Percentiles rank a stretch among this genome's conserved stretches.
Evolutionary conservation across 2,329 filamentous ascomycete genomes (phyloP).

Genomic region (Coniosporium tulheliwenetii): DNA sequence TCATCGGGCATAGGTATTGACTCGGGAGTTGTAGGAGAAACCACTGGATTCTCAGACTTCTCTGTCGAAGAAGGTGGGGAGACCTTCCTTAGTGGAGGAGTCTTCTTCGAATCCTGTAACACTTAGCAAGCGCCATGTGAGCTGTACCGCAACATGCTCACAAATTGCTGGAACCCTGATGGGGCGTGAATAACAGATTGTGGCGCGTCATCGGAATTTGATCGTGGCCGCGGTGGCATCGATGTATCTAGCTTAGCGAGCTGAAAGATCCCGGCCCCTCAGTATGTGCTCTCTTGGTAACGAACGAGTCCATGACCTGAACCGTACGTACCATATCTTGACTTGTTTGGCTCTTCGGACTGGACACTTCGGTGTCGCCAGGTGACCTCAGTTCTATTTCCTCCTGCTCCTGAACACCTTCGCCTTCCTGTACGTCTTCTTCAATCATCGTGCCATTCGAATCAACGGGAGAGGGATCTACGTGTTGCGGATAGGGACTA

Average conservation of each 20-base stretch:
- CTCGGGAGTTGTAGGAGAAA: constrained; percentile 19
- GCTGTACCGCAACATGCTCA: constrained; percentile 20
- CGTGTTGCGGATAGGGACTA: constrained; percentile 43
- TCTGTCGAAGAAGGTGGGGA: constrained; percentile 13
- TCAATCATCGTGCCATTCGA: constrained; percentile 81
- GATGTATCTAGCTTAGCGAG: constrained; percentile 31
- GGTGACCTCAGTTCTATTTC: constrained; percentile 16
- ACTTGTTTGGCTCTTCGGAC: constrained; percentile 13
- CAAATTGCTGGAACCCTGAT: constrained; percentile 67
- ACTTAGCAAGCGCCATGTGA: constrained; percentile 7
- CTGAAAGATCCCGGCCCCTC: constrained; percentile 6
- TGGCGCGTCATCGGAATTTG: constrained; percentile 56
- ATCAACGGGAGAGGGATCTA: constrained; percentile 71
- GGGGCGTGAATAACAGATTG: constrained; percentile 87
- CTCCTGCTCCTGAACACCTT: constrained; percentile 20
- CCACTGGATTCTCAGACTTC: constrained; percentile 17
- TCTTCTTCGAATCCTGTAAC: constrained; percentile 9
- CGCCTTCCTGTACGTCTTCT: constrained; percentile 53
- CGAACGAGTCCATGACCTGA: constrained; percentile 12
- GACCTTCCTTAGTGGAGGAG: constrained; percentile 13
- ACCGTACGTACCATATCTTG: constrained; percentile 13
- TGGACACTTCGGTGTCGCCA: constrained; percentile 13
- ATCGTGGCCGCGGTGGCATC: constrained; percentile 24
- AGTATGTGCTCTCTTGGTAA: no score
- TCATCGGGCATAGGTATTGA: constrained; percentile 13